Conservation (phyloP, 495 filamentous ascomycete species). For the Coniosporium apollinis region DNA sequence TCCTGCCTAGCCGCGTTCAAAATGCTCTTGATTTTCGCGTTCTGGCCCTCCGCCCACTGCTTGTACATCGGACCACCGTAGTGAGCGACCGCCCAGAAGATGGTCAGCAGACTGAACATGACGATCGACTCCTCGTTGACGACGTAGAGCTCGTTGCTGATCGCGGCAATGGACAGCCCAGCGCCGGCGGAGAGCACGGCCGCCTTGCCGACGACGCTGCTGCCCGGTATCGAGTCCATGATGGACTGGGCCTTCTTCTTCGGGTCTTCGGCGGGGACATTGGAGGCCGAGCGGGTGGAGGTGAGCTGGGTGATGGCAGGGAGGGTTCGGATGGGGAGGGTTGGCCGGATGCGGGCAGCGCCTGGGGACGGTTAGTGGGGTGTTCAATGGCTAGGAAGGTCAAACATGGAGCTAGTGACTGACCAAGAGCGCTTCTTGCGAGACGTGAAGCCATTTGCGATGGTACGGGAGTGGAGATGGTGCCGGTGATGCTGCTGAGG, state of each 20-base stretch:
- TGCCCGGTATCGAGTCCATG: conserved; percentile 54
- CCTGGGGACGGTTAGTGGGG: conserved; percentile 34
- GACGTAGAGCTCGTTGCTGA: conserved; percentile 99
- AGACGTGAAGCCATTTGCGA: conserved; percentile 75
- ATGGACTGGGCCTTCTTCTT: conserved; percentile 91
- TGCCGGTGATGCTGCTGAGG: conserved; percentile 6
- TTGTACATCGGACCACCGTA: conserved; percentile 83
- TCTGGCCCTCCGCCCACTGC: conserved; percentile 78
- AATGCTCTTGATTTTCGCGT: conserved; percentile 77
- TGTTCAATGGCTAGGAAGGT: conserved; percentile 11
- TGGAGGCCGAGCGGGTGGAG: conserved; percentile 51
- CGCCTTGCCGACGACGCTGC: conserved; percentile 52
- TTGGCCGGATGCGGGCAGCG: conserved; percentile 71
- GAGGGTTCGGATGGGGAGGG: conserved; percentile 46
- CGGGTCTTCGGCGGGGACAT: conserved; percentile 65
- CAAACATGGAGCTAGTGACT: conserved; percentile 22
- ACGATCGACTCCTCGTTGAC: conserved; percentile 96
- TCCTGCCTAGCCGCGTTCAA: conserved; percentile 83
- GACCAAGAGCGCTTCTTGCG: conserved; percentile 81
- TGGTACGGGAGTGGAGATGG: conserved; percentile 34
- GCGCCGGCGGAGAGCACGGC: conserved; percentile 88
- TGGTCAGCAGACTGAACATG: conserved; percentile 69
- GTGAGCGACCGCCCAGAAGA: conserved; percentile 78
- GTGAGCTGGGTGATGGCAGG: conserved; percentile 54
- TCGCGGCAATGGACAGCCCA: conserved; percentile 76